Percentiles rank a stretch among this genome's conserved stretches.
Evolutionary conservation across 768 basidiomycete genomes (phyloP).

Genomic region (Mycena sanguinolenta): DNA sequence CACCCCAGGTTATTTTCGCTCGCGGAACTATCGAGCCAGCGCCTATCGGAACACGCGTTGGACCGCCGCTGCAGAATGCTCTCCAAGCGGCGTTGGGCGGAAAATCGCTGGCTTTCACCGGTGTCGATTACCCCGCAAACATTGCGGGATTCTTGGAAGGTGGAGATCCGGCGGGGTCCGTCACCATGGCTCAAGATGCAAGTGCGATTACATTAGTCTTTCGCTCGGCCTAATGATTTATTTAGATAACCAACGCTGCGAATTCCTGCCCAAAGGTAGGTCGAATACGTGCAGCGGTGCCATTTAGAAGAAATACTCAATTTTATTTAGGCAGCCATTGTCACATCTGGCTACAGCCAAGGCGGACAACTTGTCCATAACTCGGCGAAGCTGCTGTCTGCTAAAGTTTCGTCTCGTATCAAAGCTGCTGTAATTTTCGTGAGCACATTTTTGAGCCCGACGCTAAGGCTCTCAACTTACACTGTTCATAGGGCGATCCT

Average conservation of each 20-base stretch:
- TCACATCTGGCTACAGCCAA: conserved; percentile 44
- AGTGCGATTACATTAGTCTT: conserved; percentile 7
- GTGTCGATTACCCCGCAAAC: conserved; percentile 52
- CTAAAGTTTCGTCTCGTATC: conserved; percentile 43
- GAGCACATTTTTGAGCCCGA: background rate
- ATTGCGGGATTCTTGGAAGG: conserved; percentile 55
- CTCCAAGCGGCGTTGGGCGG: conserved; percentile 45
- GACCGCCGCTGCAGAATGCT: conserved; percentile 51
- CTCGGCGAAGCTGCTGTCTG: conserved; percentile 50
- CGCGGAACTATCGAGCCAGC: conserved; percentile 52
- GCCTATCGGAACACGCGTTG: conserved; percentile 53
- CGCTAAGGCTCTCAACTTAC: background rate
- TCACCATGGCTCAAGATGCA: conserved; percentile 52
- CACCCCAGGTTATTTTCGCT: conserved; percentile 50
- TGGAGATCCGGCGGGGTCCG: conserved; percentile 51
- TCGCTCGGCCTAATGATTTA: background rate
- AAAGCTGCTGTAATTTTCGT: conserved; percentile 51
- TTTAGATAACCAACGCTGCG: conserved; percentile 11
- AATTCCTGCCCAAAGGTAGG: conserved; percentile 36
- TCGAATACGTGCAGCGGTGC: background rate
- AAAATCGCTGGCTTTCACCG: conserved; percentile 50
- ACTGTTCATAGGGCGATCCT: conserved; percentile 45
- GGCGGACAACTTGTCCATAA: conserved; percentile 53
- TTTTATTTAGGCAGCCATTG: conserved; percentile 31
- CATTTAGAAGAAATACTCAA: background rate